Evolutionary conservation across 1,284 basidiomycete genomes (phyloP), one percentile per base, ranked within the genome.

Genomic region (Microbotryum scabiosae): DNA sequence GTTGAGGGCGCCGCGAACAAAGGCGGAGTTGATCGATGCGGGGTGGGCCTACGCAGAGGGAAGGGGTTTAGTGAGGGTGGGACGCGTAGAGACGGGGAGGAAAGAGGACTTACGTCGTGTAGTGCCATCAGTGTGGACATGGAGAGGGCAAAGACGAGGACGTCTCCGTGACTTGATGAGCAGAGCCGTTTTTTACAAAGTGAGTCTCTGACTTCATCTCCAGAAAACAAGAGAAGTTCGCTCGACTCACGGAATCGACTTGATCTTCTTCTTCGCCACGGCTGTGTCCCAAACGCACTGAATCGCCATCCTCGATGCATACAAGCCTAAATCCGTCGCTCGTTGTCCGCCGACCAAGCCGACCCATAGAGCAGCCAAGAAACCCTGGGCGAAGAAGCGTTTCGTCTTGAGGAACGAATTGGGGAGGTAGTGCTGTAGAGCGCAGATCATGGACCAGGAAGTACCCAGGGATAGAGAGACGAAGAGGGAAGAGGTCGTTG

Each of bases 361-460:
- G 16, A 59, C 57, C 57, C 57, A 59, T 2, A 59, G 51, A 12
- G 51, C 57, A 4, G 57, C 57, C 18, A 59, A 30, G 45, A 59
- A 59, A 18, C 57, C 57, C 26, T 59, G 51, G 3, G 16, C 18
- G 25, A 28, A 57, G 45, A 59, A 59, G 5, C 57, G 51, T 21
- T 59, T 53, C 9, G 51, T 53, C 51, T 51, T 51, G 5, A 59
- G 21, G 28, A 59, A 41, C 3, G 25, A 20, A 16, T 16, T 23
- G 4, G 57, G 57, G 4, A 59, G 50, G 51, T 48, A 53, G 25
- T 48, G 43, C 28, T 59, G 57, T 30, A 59, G 52, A 21, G 49
- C 18, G 44, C 57, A 59, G 30, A 59, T 54, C 16, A 51, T 59
- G 28, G 43, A 20, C 57, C 57, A 59, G 6, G 57, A 51, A 16